These are phyloP conservation scores for Colletotrichum sp. DNA, from an alignment of 2,329 filamentous ascomycete species.

Conservation along the genomic window DNA sequence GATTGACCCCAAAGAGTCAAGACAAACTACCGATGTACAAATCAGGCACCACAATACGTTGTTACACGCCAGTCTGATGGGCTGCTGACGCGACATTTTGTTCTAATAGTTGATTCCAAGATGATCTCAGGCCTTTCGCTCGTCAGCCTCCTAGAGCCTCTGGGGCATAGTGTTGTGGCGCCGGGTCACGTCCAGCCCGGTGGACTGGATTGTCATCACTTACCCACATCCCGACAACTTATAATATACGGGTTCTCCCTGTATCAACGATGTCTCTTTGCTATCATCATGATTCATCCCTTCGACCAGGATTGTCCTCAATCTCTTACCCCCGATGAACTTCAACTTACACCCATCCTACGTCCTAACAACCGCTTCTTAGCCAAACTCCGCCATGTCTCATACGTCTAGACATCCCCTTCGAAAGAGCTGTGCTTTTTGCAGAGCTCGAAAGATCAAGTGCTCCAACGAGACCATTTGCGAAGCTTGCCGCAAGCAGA, in stretches of 20 bases:
- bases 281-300: neutral
- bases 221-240: neutral
- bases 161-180: neutral
- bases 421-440: constrained; percentile 39
- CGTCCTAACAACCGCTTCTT: rapidly evolving
- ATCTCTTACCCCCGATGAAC: neutral
- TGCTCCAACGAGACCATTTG: constrained; percentile 42
- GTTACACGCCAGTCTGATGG: neutral
- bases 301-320: neutral
- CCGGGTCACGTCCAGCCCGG: neutral
- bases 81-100: neutral
- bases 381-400: neutral
- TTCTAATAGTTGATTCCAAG: neutral
- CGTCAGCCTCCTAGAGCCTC: neutral
- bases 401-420: constrained; percentile 31
- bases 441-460: constrained; percentile 42
- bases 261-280: neutral
- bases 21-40: neutral
- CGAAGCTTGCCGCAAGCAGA: constrained; percentile 39
- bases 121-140: neutral
- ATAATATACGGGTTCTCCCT: neutral
- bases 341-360: rapidly evolving
- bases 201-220: neutral
- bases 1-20: neutral
- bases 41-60: neutral